phyloP scores from a whole-genome alignment of 768 basidiomycete species.

The Phaeotremella fagi region DNA sequence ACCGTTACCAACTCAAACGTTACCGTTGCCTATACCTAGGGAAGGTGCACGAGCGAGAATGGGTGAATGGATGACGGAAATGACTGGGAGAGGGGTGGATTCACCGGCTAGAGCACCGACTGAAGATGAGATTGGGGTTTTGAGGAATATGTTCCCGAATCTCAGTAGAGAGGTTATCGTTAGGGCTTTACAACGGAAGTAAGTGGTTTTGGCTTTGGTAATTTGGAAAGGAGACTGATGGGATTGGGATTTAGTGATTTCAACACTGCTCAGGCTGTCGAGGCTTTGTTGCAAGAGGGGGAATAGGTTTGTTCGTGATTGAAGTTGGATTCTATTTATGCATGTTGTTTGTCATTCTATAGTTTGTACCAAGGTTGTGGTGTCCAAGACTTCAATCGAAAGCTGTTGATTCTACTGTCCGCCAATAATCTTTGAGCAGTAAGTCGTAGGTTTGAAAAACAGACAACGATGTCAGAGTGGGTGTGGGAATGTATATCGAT shows the following conservation, averaged over 20 bases:
- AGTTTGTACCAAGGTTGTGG: no score
- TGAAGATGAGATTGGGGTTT: conserved; percentile 71
- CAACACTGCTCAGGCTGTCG: conserved; percentile 75
- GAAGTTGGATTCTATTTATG: no score
- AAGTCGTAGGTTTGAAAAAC: not conserved
- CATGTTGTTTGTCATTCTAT: no score
- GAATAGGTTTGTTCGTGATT: not conserved
- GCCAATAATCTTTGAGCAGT: no score
- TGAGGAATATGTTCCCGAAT: conserved; percentile 73
- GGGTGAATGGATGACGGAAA: conserved; percentile 53
- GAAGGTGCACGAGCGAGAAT: conserved; percentile 30
- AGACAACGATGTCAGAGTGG: no score
- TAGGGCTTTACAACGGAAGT: conserved; percentile 77
- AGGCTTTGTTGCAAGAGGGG: conserved; percentile 50
- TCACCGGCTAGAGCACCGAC: conserved; percentile 58
- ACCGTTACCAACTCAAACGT: not conserved
- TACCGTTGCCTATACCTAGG: not conserved
- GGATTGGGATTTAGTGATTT: conserved; percentile 52
- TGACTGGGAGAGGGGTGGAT: conserved; percentile 62
- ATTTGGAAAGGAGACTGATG: not conserved
- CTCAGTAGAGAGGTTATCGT: conserved; percentile 67
- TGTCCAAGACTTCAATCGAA: no score
- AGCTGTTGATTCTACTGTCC: no score
- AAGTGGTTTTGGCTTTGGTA: conserved; percentile 33
- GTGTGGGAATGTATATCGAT: not conserved